Evolutionary conservation across 768 basidiomycete genomes (phyloP), one percentile per base, ranked within the genome.

Genomic region (Kwoniella dejecticola): DNA sequence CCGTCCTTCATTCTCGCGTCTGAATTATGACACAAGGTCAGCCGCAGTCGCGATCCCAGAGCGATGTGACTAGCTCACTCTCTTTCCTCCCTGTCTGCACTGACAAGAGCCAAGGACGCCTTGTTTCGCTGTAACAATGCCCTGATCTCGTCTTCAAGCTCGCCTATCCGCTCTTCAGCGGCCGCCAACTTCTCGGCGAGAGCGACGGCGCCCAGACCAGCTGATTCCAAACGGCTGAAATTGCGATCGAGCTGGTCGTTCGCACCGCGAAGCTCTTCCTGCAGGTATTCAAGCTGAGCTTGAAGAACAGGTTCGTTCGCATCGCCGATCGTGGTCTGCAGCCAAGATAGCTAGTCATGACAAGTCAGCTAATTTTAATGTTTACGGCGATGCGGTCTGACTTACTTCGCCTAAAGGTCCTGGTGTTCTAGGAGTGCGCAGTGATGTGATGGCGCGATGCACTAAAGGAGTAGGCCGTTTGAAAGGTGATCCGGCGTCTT

Each of bases 171-270:
- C 15, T 74, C 70, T 45, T 63, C 56, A 11, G 73, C 76, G 1
- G 48, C 60, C 21, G 74, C 72, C 15, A 77, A 64, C 50, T 70
- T 66, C 24, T 76, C 74, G 8, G 76, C 74, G 10, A 77, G 58
- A 6, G 58, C 52, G n/a, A 72, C 45, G 13, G 65, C 70, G 11
- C 70, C 65, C 21, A 72, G 21, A 19, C 75, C 72, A 0, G 76
- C 76, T n/a, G 67, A 66, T 52, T 77, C 76, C 15, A 77, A 68
- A 21, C 76, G 68, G 33, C 62, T 59, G 49, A 77, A 77, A 61
- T 77, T 77, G 44, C 56, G 42, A 54, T 77, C 76, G 19, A 77
- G 69, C 36, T 74, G 74, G 11, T 68, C 56, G 24, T 75, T 73
- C 27, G 69, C 74, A 13, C 67, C 56, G 12, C 62, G 33, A 17